Evolutionary conservation across 2,329 filamentous ascomycete genomes (phyloP).

Genomic region (Hymenotorrendiella dingleyae): DNA sequence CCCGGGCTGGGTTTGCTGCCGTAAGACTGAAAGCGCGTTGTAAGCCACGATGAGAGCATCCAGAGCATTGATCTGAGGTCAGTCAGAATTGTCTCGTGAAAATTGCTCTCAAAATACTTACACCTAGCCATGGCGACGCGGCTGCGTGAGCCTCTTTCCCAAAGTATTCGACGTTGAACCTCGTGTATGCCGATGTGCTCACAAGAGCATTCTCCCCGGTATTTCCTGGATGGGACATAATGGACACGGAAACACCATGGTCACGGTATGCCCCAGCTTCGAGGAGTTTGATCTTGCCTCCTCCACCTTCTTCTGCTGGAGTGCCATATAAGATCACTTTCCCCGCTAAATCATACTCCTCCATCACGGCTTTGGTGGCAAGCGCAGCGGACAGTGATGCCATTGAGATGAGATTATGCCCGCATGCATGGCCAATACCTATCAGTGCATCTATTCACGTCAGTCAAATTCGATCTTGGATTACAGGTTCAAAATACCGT

Average conservation of each 20-base stretch:
- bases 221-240: constrained; percentile 36
- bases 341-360: constrained; percentile 18
- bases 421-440: constrained; percentile 37
- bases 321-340: constrained; percentile 29
- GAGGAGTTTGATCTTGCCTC: constrained; percentile 40
- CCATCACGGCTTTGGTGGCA: constrained; percentile 25
- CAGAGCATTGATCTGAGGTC: constrained; percentile 25
- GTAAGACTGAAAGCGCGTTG: constrained; percentile 25
- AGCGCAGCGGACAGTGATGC: constrained; percentile 34
- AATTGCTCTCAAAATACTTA: constrained; percentile 14
- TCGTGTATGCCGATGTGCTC: constrained; percentile 45
- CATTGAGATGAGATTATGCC: constrained; percentile 39
- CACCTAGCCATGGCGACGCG: constrained; percentile 34
- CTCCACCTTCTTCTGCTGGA: constrained; percentile 26
- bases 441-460: constrained; percentile 36
- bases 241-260: constrained; percentile 28
- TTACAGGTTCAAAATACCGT: constrained; percentile 32
- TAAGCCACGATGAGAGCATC: constrained; percentile 33
- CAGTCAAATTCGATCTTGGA: not conserved
- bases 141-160: constrained; percentile 44
- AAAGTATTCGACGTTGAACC: constrained; percentile 45
- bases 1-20: constrained; percentile 21
- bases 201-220: constrained; percentile 41
- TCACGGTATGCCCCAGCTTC: constrained; percentile 39
- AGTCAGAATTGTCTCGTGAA: not conserved